These are phyloP conservation scores for Backusella circina DNA, from an alignment of 192 early-diverging fungal genomes.

Conservation along the genomic window DNA sequence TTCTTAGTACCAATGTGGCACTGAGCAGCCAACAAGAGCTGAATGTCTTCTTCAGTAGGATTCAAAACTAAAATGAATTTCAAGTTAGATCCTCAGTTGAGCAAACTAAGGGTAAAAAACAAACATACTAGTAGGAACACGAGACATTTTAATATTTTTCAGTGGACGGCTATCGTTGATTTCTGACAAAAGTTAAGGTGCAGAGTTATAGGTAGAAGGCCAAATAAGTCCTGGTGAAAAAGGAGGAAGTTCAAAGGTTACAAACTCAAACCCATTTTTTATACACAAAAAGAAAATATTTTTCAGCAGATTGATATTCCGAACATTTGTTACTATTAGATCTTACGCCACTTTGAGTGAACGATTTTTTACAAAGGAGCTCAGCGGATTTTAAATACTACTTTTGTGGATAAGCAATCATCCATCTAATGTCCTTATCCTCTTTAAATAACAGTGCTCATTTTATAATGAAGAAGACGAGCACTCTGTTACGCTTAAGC, in stretches of 20 bases:
- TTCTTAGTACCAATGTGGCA: constrained; percentile 98
- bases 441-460: no score
- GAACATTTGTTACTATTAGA: no score
- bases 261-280: not conserved
- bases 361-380: no score
- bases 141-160: constrained; percentile 12
- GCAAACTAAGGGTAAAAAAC: not conserved
- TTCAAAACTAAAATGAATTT: constrained; percentile 40
- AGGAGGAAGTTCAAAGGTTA: not conserved
- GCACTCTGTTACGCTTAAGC: no score
- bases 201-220: constrained; percentile 10
- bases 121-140: not conserved
- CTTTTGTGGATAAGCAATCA: not conserved
- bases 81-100: not conserved
- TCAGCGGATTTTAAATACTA: not conserved
- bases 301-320: not conserved
- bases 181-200: constrained; percentile 20
- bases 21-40: constrained; percentile 92
- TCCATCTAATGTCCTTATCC: no score
- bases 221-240: constrained; percentile 18
- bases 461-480: no score
- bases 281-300: constrained; percentile 6
- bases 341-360: no score
- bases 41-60: constrained; percentile 89
- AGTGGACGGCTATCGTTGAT: constrained; percentile 11